Base-by-base conservation (phyloP, 441 rosid species). In the Gossypium armourianum region DNA sequence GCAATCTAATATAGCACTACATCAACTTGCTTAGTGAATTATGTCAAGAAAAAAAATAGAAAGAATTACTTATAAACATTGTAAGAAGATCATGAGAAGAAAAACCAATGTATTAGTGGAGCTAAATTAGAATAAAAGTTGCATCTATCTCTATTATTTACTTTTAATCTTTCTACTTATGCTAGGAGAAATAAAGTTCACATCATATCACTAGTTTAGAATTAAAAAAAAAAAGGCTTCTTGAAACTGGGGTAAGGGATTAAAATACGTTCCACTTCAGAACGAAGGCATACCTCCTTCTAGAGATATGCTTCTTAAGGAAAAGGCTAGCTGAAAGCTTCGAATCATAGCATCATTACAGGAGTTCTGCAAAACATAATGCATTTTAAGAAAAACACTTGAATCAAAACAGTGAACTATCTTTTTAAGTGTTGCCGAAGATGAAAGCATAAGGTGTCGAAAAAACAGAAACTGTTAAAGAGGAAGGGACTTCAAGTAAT, bases 241-340 rank as follows among this genome's bases (percentile, higher is more conserved):
- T 9, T 7, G 16, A 49, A 49, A 49, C 8, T 24, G 3, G 12
- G 24, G n/a, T 26, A 17, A 16, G 12, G 13, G 26, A 45, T 13
- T 52, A 65, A 20, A 16, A 24, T 58, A 36, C 47, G 49, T 21
- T 70, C 49, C 17, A 19, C 1, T 17, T 15, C 58, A 17, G 58
- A 52, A 49, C 32, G 5, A 32, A 54, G 52, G 21, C 72, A 69
- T 71, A 83, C 88, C 90, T 86, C 90, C 91, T 80, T 68, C 84
- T 69, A 88, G 84, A 66, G 89, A 86, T 60, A 87, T 76, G 79
- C 82, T 74, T 74, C 92, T 82, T 70, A 86, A 83, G 63, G 97
- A 88, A 77, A 90, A 86, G 15, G 97, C 96, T 50, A 90, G 79
- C 84, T 88, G 98, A 72, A 88, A 90, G 80, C 97, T 88, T 74